Base-by-base conservation (phyloP, 306 rosid genomes). In the Sicyos edulis region DNA sequence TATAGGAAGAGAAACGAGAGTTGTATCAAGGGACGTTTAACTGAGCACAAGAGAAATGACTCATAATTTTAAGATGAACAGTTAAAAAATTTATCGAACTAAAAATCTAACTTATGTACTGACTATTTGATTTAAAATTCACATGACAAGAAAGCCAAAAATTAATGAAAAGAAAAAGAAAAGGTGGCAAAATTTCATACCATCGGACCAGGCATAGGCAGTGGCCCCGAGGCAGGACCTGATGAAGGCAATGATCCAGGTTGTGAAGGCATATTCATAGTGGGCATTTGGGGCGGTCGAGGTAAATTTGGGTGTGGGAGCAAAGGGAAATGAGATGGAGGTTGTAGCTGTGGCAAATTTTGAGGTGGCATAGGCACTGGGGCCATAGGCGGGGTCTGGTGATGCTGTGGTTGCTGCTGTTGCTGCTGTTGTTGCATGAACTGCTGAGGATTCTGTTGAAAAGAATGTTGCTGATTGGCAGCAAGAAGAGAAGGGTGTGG, bases 401-500 rank as follows among this genome's bases (percentile, higher is more conserved):
- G 72, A 57, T 68, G 72, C 9, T 49, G 72, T 7, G 56, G 17
- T 63, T 75, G 80, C 66, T 79, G 85, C 59, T 85, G 96, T 51
- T 49, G 54, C n/a, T 85, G 82, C 47, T 79, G 86, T 26, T 84
- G 96, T 72, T 88, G 98, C 29, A 87, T 83, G 62, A 86, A 86
- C 85, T 93, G 98, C 80, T 90, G 98, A 77, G 86, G 88, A 82
- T 86, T 93, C 67, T 87, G 96, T 60, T 87, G 96, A 81, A 82
- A 93, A 53, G 85, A 82, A 73, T 86, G 96, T 76, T 93, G 98
- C 83, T 93, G 98, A 75, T 88, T 93, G 70, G 81, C 75, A 72
- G 82, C 86, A 61, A 93, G 96, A 80, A 92, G 96, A 70, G 97
- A 93, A 47, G 98, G 98, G 78, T 93, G 98, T 24, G 98, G 98